Evolutionary conservation across 1,284 basidiomycete genomes (phyloP).

Genomic region (Cryptococcus sp.): DNA sequence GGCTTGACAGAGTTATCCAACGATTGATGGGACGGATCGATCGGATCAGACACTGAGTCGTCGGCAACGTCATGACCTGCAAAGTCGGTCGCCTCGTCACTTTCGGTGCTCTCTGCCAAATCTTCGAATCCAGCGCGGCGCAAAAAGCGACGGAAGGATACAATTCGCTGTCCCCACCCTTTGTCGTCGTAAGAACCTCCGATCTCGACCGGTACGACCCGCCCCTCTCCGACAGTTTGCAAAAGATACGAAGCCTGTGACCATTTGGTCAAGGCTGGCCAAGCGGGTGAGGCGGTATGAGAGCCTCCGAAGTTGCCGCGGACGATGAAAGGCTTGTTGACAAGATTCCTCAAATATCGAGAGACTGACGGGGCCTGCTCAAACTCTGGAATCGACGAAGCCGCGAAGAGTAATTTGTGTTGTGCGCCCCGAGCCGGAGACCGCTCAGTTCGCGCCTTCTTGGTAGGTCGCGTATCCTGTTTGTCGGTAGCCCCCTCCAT

Average conservation of each 20-base stretch:
- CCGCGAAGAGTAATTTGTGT: constrained; percentile 20
- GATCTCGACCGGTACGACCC: constrained; percentile 87
- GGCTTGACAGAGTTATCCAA: constrained; percentile 16
- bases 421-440: background rate
- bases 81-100: background rate
- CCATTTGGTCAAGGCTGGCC: constrained; percentile 63
- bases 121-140: constrained; percentile 58
- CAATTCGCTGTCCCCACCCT: constrained; percentile 79
- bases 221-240: constrained; percentile 68
- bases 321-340: constrained; percentile 70
- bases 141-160: constrained; percentile 77
- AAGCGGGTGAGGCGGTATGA: constrained; percentile 57
- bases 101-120: background rate
- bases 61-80: constrained; percentile 33
- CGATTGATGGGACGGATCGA: background rate
- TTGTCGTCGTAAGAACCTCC: constrained; percentile 78
- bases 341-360: constrained; percentile 59
- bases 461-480: background rate
- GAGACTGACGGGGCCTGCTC: constrained; percentile 59
- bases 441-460: background rate
- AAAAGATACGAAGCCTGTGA: constrained; percentile 67
- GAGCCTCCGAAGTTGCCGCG: constrained; percentile 59
- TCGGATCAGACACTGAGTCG: background rate
- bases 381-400: constrained; percentile 49
- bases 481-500: background rate